Evolutionary conservation across 2,329 filamentous ascomycete species (phyloP), one percentile per base, ranked within the genome.

Genomic region (Xylaria polymorpha): DNA sequence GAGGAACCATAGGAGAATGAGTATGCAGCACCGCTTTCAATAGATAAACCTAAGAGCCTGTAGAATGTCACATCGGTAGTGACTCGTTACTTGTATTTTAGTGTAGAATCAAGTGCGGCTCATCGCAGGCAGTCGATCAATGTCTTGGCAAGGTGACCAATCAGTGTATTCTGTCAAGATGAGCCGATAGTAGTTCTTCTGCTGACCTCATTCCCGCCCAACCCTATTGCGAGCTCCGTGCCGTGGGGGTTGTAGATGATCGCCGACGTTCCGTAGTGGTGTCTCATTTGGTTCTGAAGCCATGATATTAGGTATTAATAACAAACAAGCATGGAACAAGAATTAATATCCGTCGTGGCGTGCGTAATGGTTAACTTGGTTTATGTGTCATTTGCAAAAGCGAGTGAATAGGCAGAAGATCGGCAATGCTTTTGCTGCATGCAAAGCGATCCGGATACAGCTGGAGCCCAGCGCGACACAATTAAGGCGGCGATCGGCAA

Each of bases 361-460:
- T 6, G 46, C 20, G 20, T 25, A 25, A 3, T 48, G 10, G 46
- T 46, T 22, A 48, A 15, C 46, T n/a, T 48, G 20, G 10, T 37
- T 12, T 25, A 14, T 18, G 20, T 29, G 25, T 25, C 25, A 29
- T 46, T 50, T 15, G 20, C 20, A 48, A 48, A 25, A 4, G 20
- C 4, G 46, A 48, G 20, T 25, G 25, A 50, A 29, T 12, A 18
- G 12, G 46, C 7, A 29, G 22, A 20, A 25, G 37, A 29, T 50
- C 22, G 46, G 25, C 46, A 29, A 50, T 50, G 22, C 46, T 29
- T 50, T 50, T 50, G 46, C 46, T 50, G 46, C 46, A 50, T 29
- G 46, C 46, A 29, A 18, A 25, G 46, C 46, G 46, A 50, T 29
- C 46, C 22, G 25, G 46, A 50, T 50, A 29, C 22, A 22, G 43